Evolutionary conservation across 108 stramenopile genomes (phyloP).

Genomic region (Fragilariopsis cylindrus): DNA sequence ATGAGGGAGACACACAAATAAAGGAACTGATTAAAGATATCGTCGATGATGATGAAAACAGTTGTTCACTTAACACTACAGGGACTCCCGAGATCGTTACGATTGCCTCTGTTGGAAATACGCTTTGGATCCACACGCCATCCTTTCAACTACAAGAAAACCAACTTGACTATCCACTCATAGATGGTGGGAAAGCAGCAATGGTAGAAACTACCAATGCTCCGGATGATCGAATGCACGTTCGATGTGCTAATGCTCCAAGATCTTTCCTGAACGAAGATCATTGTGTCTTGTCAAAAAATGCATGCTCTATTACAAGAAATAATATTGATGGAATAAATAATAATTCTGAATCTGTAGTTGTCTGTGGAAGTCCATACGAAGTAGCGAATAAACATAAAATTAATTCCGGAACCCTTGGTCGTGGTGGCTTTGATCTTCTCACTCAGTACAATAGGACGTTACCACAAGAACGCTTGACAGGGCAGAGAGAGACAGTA

Average conservation of each 20-base stretch:
- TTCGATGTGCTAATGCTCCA: conserved; percentile 46
- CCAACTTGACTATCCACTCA: conserved; percentile 41
- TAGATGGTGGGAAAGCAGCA: conserved; percentile 53
- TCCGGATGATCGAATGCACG: conserved; percentile 9
- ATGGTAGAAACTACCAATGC: conserved; percentile 14
- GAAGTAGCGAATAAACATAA: conserved; percentile 63
- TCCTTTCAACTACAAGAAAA: conserved; percentile 40
- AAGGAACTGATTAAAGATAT: background rate
- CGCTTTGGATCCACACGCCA: conserved; percentile 8
- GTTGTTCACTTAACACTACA: background rate
- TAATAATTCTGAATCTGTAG: conserved; percentile 3
- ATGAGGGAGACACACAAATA: background rate
- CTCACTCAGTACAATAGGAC: background rate
- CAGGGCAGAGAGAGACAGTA: conserved; percentile 19
- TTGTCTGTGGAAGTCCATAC: conserved; percentile 55
- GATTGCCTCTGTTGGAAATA: background rate
- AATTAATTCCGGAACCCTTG: background rate
- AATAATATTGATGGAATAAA: conserved; percentile 9
- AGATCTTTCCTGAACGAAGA: conserved; percentile 62
- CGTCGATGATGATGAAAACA: background rate
- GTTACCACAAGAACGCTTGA: background rate
- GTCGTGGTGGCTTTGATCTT: background rate
- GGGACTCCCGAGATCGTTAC: conserved; percentile 1
- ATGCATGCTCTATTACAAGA: conserved; percentile 36
- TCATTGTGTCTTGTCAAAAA: conserved; percentile 37